A percentile compares a stretch with the other conserved stretches of the same genome.
Conservation (phyloP, 768 basidiomycete species). For the Porphyrellus cyaneotinctus region DNA sequence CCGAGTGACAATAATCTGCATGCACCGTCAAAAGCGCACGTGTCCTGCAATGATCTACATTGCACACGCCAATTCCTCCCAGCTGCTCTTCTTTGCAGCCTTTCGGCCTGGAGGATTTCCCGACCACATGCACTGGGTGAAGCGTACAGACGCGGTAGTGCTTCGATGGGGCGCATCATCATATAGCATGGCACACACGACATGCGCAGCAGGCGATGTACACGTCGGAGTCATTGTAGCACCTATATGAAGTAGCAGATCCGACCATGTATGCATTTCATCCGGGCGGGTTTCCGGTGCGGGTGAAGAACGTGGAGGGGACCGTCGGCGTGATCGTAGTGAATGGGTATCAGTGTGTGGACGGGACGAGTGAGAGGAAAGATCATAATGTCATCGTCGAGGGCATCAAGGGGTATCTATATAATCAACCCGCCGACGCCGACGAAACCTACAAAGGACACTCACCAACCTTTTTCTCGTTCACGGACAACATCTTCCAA, state of each 20-base stretch:
- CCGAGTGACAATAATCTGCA: conserved; percentile 27
- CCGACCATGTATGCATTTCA: conserved; percentile 22
- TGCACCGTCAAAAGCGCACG: conserved; percentile 12
- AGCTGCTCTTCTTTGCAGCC: conserved; percentile 30
- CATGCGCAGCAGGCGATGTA: too few species aligned
- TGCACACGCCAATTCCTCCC: conserved; percentile 26
- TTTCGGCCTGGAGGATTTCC: conserved; percentile 28
- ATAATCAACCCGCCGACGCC: conserved; percentile 55
- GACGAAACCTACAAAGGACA: conserved; percentile 46
- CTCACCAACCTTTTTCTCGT: conserved; percentile 99
- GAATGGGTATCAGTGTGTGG: conserved; percentile 15
- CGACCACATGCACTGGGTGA: conserved; percentile 33
- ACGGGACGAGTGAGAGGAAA: too few species aligned
- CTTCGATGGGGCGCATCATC: too few species aligned
- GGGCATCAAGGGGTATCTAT: conserved; percentile 19
- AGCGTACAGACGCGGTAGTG: conserved; percentile 10
- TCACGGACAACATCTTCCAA: conserved; percentile 84
- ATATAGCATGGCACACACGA: too few species aligned
- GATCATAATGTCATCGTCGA: too few species aligned
- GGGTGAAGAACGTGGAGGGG: conserved; percentile 33
- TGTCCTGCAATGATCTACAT: conserved; percentile 28
- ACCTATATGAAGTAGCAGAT: conserved; percentile 17
- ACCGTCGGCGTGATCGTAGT: conserved; percentile 35
- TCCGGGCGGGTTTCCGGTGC: conserved; percentile 33
- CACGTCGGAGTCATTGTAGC: too few species aligned